A percentile compares a stretch with the other conserved stretches of the same genome.
Conservation (phyloP, 2,329 filamentous ascomycete genomes). For the Pseudopithomyces maydicus region DNA sequence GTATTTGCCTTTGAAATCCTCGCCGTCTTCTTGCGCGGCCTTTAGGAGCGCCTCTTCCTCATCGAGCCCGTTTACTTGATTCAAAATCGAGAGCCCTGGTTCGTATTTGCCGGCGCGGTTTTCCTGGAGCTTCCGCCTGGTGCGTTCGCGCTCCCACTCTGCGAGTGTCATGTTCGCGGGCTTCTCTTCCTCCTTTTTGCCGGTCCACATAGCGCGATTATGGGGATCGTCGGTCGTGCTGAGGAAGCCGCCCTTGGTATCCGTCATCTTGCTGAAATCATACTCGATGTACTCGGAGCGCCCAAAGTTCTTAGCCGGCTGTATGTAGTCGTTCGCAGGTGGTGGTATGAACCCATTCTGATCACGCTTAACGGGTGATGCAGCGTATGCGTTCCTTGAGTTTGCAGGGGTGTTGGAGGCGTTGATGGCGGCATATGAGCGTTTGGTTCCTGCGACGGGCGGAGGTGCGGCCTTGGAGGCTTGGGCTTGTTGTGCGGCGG, state of each 20-base stretch:
- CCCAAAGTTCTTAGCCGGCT: slow-evolving; percentile 83
- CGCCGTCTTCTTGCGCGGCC: slow-evolving; percentile 45
- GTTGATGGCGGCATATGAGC: slow-evolving; percentile 69
- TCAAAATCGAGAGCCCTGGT: slow-evolving; percentile 78
- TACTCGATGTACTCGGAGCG: slow-evolving; percentile 86
- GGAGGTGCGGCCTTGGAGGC: slow-evolving; percentile 27
- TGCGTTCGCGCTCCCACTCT: slow-evolving; percentile 87
- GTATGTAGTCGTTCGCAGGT: slow-evolving; percentile 59
- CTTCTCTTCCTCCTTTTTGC: slow-evolving; percentile 62
- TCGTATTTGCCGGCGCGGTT: slow-evolving; percentile 84
- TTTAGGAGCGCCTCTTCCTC: slow-evolving; percentile 33
- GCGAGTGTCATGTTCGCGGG: slow-evolving; percentile 86
- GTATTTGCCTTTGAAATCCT: slow-evolving; percentile 40
- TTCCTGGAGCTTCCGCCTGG: slow-evolving; percentile 73
- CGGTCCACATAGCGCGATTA: slow-evolving; percentile 70
- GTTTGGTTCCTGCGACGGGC: slow-evolving; percentile 67
- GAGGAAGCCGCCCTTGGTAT: slow-evolving; percentile 95
- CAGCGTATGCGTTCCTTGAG: slow-evolving; percentile 68
- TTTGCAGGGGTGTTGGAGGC: slow-evolving; percentile 58
- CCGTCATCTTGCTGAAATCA: slow-evolving; percentile 96
- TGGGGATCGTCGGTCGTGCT: slow-evolving; percentile 89
- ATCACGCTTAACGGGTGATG: slow-evolving; percentile 42
- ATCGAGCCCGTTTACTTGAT: slow-evolving; percentile 51
- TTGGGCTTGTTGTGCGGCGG: slow-evolving; percentile 61
- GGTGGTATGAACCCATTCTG: slow-evolving; percentile 43